Base-by-base conservation (phyloP, 179 eudicot species). In the Beta corolliflora region DNA sequence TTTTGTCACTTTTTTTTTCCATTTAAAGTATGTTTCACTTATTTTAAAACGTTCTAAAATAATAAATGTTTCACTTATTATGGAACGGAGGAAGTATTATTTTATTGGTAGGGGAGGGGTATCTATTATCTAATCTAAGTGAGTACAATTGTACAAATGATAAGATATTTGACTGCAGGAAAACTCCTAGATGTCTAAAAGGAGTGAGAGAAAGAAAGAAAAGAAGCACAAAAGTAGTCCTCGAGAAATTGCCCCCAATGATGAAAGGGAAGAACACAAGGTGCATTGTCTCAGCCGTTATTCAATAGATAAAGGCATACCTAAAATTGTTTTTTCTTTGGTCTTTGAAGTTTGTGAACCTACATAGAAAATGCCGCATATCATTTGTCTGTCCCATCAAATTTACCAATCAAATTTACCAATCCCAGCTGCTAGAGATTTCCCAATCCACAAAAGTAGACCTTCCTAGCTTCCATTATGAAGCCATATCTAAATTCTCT, bases 211-310 rank as follows among this genome's bases (percentile, higher is more conserved):
- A 53, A 13, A 59, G 69, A 56, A 59, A n/a, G 69, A 76, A 73
- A 61, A 80, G 5, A 46, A 46, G 56, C 44, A 19, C 25, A 74
- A 54, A 59, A 56, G 75, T 36, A 76, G 63, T 67, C 78, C 81
- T 81, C 82, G 82, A 81, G 48, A 85, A 81, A 63, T 71, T 72
- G 78, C 65, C 80, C 21, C 82, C 79, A 85, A 85, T 85, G 85
- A 85, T 82, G 87, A 84, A 84, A 81, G 23, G 52, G 63, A 71
- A 85, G 87, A 84, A 81, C 76, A 81, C 71, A 73, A 77, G 25
- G 19, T 46, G 73, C 29, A 60, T 70, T 81, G 53, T 74, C 74
- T 64, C 84, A 85, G 87, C 85, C 84, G 87, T 78, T 84, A 73
- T 84, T 81, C 84, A 36, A 6, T 75, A 67, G 31, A 59, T 50